Percentiles rank a stretch among this genome's conserved stretches.
These are phyloP conservation scores for Chlamydomonas sphaeroides DNA, from an alignment of 139 green algal genomes.

Conservation along the genomic window DNA sequence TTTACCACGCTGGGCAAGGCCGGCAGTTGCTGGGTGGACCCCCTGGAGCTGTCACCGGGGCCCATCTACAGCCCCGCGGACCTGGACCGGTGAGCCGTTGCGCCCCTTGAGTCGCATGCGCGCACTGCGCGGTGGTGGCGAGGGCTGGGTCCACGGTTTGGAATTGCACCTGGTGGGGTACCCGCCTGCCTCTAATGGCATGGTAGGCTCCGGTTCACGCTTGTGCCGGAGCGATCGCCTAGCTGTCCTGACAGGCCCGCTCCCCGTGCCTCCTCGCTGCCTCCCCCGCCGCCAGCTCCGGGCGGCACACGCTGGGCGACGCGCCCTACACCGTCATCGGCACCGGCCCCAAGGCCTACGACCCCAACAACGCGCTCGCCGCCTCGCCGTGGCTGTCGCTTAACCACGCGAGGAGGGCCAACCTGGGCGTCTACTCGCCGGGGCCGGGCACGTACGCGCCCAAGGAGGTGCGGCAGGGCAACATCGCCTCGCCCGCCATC, in stretches of 20 bases:
- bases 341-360: slow-evolving; percentile 32
- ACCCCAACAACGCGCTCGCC: slow-evolving; percentile 26
- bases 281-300: too few species aligned
- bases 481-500: neutral
- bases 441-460: slow-evolving; percentile 15
- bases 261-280: too few species aligned
- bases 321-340: slow-evolving; percentile 37
- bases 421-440: slow-evolving; percentile 36
- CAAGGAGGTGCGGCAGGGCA: neutral
- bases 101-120: too few species aligned
- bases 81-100: too few species aligned
- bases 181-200: too few species aligned
- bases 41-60: slow-evolving; percentile 26
- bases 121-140: too few species aligned
- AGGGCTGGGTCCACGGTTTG: too few species aligned
- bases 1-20: slow-evolving; percentile 18
- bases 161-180: too few species aligned
- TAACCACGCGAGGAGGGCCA: slow-evolving; percentile 32
- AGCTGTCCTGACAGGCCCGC: too few species aligned
- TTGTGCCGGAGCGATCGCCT: too few species aligned
- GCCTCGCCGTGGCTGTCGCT: slow-evolving; percentile 31
- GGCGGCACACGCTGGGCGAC: slow-evolving; percentile 27
- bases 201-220: too few species aligned
- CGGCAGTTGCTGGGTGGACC: slow-evolving; percentile 12
- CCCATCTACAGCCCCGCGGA: slow-evolving; percentile 34